Evolutionary conservation across 176 grass and related monocot genomes (phyloP).

Genomic region (Phyllostachys edulis): DNA sequence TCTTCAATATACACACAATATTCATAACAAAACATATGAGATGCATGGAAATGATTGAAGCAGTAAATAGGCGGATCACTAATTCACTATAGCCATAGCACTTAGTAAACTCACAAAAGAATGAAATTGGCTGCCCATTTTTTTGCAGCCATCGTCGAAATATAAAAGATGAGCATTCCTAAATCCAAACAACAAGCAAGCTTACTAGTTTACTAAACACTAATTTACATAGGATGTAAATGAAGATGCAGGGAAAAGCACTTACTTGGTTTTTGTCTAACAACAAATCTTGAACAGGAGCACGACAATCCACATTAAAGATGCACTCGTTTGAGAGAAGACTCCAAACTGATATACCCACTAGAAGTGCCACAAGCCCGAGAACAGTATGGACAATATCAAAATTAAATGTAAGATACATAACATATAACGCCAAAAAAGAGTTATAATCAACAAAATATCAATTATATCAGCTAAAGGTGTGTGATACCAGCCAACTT

Average conservation of each 20-base stretch:
- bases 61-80: neutral
- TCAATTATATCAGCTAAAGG: slow-evolving; percentile 7
- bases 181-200: neutral
- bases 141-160: neutral
- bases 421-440: neutral
- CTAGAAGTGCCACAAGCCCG: slow-evolving; percentile 74
- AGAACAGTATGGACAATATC: slow-evolving; percentile 19
- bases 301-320: slow-evolving; percentile 58
- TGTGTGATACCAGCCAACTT: slow-evolving; percentile 80
- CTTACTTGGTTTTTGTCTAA: slow-evolving; percentile 90
- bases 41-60: neutral
- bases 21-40: no score
- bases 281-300: slow-evolving; percentile 80
- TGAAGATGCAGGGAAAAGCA: slow-evolving; percentile 13
- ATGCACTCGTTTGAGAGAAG: slow-evolving; percentile 89
- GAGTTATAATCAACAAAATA: slow-evolving; percentile 9
- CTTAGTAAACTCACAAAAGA: neutral
- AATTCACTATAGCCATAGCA: neutral
- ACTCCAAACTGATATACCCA: slow-evolving; percentile 83
- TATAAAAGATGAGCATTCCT: neutral
- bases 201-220: slow-evolving; percentile 1
- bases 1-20: no score
- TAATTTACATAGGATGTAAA: slow-evolving; percentile 9
- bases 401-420: neutral
- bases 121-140: neutral